phyloP scores from a whole-genome alignment of 2,329 filamentous ascomycete genomes.

The Ciborinia camelliae region DNA sequence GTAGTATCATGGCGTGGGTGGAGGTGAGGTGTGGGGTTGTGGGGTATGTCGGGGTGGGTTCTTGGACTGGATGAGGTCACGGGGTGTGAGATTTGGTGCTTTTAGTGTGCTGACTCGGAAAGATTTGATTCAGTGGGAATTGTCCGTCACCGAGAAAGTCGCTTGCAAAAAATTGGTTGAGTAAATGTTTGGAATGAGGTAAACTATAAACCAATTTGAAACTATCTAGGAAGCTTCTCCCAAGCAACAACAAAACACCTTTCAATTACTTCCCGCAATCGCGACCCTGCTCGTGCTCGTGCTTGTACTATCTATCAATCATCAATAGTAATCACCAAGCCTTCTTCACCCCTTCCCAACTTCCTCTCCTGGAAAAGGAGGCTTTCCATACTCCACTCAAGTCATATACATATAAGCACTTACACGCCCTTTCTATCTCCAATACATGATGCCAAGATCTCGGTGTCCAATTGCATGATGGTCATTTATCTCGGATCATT shows the following conservation, averaged over 20 bases:
- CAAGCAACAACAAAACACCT: no score
- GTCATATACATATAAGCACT: neutral
- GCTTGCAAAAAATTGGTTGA: no score
- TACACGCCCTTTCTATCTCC: neutral
- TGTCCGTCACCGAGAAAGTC: no score
- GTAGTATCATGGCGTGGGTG: no score
- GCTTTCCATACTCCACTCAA: neutral
- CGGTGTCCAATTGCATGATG: neutral
- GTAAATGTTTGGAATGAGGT: neutral
- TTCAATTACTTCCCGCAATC: neutral
- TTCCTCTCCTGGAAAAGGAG: slow-evolving; percentile 4
- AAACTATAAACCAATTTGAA: neutral
- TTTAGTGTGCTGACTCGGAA: neutral
- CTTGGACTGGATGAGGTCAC: neutral
- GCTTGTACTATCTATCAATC: no score
- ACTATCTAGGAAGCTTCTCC: neutral
- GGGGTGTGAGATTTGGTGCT: neutral
- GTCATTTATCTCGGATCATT: neutral
- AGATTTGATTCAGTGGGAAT: neutral
- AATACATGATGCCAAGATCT: slow-evolving; percentile 5
- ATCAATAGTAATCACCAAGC: neutral
- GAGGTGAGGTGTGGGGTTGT: slow-evolving; percentile 4
- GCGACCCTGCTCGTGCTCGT: no score
- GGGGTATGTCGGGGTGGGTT: neutral
- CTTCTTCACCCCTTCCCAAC: neutral